Conservation (phyloP, 768 basidiomycete species). For the Hortiboletus flavorubellus region DNA sequence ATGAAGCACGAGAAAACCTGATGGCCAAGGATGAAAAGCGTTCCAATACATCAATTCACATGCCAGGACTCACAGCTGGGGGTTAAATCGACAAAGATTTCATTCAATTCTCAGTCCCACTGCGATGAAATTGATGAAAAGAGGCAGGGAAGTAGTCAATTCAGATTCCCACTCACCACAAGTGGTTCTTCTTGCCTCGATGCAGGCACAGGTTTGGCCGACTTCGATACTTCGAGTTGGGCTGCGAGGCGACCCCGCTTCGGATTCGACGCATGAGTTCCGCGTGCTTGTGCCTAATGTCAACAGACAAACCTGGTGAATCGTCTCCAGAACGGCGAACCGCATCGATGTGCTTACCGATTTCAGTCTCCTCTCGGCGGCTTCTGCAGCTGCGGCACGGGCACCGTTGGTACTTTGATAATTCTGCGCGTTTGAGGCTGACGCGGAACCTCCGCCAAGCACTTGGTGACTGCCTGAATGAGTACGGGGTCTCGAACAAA, state of each 20-base stretch:
- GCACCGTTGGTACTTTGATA: slow-evolving; percentile 37
- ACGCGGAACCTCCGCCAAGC: slow-evolving; percentile 37
- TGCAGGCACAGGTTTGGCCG: slow-evolving; percentile 35
- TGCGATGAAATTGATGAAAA: slow-evolving; percentile 32
- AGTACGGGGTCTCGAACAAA: slow-evolving; percentile 49
- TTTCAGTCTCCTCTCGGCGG: slow-evolving; percentile 58
- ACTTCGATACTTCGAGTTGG: slow-evolving; percentile 39
- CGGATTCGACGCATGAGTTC: slow-evolving; percentile 42
- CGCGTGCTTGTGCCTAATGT: slow-evolving; percentile 40
- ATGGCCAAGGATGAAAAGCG: slow-evolving; percentile 26
- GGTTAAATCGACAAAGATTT: slow-evolving; percentile 19
- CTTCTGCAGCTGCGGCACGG: slow-evolving; percentile 57
- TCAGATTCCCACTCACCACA: slow-evolving; percentile 40
- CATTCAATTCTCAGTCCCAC: slow-evolving; percentile 41
- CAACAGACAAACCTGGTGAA: slow-evolving; percentile 20
- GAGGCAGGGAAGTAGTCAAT: slow-evolving; percentile 15
- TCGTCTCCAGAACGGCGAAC: slow-evolving; percentile 14
- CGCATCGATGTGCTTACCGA: slow-evolving; percentile 40
- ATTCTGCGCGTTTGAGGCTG: slow-evolving; percentile 20
- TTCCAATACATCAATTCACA: slow-evolving; percentile 20
- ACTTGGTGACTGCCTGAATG: slow-evolving; percentile 49
- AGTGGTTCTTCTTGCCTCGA: slow-evolving; percentile 38
- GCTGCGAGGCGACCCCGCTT: slow-evolving; percentile 43
- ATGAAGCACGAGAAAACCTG: slow-evolving; percentile 36
- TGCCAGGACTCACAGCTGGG: slow-evolving; percentile 22